Percentiles rank a stretch among this genome's conserved stretches.
phyloP scores from a whole-genome alignment of 768 basidiomycete genomes.

The Lactifluus rugatus region DNA sequence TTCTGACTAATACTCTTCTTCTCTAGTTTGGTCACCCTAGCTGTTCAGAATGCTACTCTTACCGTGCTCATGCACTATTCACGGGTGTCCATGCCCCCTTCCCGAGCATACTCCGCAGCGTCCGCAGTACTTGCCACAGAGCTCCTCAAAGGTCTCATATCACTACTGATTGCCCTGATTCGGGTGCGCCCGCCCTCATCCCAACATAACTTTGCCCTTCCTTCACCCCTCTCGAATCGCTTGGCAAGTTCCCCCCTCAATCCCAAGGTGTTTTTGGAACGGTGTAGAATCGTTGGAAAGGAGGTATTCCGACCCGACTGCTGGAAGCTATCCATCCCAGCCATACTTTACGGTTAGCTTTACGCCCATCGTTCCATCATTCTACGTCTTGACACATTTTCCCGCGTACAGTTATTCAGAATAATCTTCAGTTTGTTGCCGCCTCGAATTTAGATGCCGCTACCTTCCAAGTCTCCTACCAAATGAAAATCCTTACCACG shows the following conservation, averaged over 20 bases:
- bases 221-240: conserved; percentile 21
- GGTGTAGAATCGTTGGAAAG: conserved; percentile 47
- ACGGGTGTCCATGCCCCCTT: conserved; percentile 67
- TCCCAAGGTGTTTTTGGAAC: conserved; percentile 30
- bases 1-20: not conserved
- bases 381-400: conserved; percentile 10
- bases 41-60: conserved; percentile 83
- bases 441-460: conserved; percentile 90
- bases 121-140: conserved; percentile 92
- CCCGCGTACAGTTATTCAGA: conserved; percentile 61
- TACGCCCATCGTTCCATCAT: not conserved
- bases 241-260: conserved; percentile 29
- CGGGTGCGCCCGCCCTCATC: conserved; percentile 39
- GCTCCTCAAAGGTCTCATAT: conserved; percentile 84
- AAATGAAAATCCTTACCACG: conserved; percentile 96
- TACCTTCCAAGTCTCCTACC: conserved; percentile 94
- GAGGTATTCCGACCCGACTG: conserved; percentile 86
- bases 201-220: conserved; percentile 23
- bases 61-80: conserved; percentile 98
- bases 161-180: conserved; percentile 71
- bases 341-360: conserved; percentile 73
- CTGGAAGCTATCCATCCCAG: conserved; percentile 96
- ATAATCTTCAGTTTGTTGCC: conserved; percentile 92
- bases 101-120: conserved; percentile 81
- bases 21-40: conserved; percentile 69